Evolutionary conservation across 495 filamentous ascomycete genomes (phyloP).

Genomic region (Penicillium robsamsonii): DNA sequence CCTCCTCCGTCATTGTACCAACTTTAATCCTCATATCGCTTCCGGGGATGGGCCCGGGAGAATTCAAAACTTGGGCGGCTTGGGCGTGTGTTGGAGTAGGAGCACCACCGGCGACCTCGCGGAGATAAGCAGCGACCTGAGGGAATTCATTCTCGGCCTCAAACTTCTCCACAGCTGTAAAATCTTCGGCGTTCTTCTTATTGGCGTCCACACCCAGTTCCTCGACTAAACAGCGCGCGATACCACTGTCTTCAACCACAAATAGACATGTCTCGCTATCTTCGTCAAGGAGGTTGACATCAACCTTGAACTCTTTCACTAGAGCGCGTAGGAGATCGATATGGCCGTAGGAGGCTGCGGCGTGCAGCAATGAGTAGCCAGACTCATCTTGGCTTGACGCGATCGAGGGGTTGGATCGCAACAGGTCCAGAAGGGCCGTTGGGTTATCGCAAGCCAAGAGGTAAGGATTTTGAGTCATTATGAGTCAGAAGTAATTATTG

Average conservation of each 20-base stretch:
- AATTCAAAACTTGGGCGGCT: constrained; percentile 33
- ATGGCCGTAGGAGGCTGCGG: constrained; percentile 87
- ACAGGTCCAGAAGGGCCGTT: constrained; percentile 59
- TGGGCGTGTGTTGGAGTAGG: constrained; percentile 19
- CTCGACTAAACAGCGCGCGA: constrained; percentile 74
- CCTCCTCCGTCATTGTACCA: constrained; percentile 62
- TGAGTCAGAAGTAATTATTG: constrained; percentile 13
- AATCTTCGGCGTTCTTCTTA: constrained; percentile 60
- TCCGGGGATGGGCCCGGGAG: constrained; percentile 57
- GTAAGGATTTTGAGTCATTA: constrained; percentile 66
- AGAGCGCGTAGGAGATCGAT: constrained; percentile 73
- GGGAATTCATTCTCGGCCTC: constrained; percentile 68
- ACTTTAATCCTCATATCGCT: constrained; percentile 63
- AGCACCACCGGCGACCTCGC: constrained; percentile 41
- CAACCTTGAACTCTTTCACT: constrained; percentile 70
- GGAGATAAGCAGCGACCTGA: constrained; percentile 65
- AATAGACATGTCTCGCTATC: constrained; percentile 92
- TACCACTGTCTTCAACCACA: constrained; percentile 71
- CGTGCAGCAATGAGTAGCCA: constrained; percentile 90
- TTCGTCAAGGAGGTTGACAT: constrained; percentile 78
- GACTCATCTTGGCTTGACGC: constrained; percentile 73
- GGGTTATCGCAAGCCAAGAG: constrained; percentile 77
- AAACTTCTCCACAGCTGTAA: constrained; percentile 70
- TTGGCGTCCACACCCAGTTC: constrained; percentile 69
- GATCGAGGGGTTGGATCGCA: constrained; percentile 62